These are phyloP conservation scores for Guadua angustifolia DNA, from an alignment of 176 grass and related monocot genomes.

Conservation along the genomic window DNA sequence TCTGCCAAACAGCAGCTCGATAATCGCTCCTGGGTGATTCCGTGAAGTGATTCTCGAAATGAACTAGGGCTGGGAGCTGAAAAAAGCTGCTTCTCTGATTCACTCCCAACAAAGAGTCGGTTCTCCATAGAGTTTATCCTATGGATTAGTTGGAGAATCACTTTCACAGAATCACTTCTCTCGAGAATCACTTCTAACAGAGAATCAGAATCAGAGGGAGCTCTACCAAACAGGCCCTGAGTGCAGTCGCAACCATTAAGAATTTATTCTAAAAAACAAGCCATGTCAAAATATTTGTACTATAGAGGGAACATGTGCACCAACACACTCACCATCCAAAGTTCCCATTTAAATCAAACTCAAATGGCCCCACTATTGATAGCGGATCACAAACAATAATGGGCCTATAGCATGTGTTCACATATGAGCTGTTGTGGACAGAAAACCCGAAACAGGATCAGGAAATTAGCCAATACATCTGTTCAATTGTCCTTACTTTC, in stretches of 20 bases:
- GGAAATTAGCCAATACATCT: not conserved
- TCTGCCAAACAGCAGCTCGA: too few relatives aligned
- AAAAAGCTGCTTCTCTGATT: too few relatives aligned
- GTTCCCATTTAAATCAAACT: slow-evolving; percentile 25
- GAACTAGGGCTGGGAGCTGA: too few relatives aligned
- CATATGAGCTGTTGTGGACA: slow-evolving; percentile 20
- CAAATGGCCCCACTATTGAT: slow-evolving; percentile 21
- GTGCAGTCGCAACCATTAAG: not conserved
- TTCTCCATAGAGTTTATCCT: too few relatives aligned
- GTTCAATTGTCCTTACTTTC: slow-evolving; percentile 23
- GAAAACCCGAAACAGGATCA: not conserved
- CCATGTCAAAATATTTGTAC: not conserved
- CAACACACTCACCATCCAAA: not conserved
- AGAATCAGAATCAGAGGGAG: too few relatives aligned
- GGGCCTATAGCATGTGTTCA: slow-evolving; percentile 11
- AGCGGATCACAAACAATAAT: slow-evolving; percentile 15
- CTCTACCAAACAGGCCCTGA: too few relatives aligned
- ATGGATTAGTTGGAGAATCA: too few relatives aligned
- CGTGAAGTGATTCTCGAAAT: too few relatives aligned
- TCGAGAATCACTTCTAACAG: too few relatives aligned
- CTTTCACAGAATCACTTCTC: too few relatives aligned
- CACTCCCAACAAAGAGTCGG: too few relatives aligned
- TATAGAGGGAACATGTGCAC: slow-evolving; percentile 12
- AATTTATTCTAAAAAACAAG: not conserved
- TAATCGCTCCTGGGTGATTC: too few relatives aligned